These are phyloP conservation scores for Arthrobotrys sinensis DNA, from an alignment of 2,329 filamentous ascomycete species.

Conservation along the genomic window DNA sequence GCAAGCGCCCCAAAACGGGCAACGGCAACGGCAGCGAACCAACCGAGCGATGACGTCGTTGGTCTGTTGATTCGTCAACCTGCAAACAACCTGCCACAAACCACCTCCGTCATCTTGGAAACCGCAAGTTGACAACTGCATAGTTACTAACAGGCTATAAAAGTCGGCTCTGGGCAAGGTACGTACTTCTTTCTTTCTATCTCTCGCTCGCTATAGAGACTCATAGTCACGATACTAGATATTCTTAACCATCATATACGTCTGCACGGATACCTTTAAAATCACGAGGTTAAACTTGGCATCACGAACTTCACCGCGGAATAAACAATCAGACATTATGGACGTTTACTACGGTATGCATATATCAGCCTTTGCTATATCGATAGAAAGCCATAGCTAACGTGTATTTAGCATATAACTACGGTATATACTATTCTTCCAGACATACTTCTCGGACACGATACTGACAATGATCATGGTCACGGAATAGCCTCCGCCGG, in stretches of 20 bases:
- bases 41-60: constrained; percentile 50
- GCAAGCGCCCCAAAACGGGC: constrained; percentile 34
- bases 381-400: constrained; percentile 1
- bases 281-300: neutral
- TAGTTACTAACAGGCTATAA: neutral
- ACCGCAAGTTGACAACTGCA: neutral
- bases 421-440: constrained; percentile 22
- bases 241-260: no score
- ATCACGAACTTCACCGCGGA: neutral
- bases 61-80: neutral
- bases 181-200: neutral
- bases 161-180: neutral
- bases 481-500: constrained; percentile 71
- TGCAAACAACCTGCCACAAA: neutral
- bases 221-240: no score
- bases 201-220: neutral
- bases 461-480: constrained; percentile 9
- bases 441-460: neutral
- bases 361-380: neutral
- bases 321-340: constrained; percentile 14
- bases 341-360: constrained; percentile 57
- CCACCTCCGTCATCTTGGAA: constrained; percentile 18
- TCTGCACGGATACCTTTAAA: neutral
- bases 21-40: constrained; percentile 23
- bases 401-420: constrained; percentile 45